Conservation (phyloP, 1,284 basidiomycete genomes). For the Puccinia novopanici region DNA sequence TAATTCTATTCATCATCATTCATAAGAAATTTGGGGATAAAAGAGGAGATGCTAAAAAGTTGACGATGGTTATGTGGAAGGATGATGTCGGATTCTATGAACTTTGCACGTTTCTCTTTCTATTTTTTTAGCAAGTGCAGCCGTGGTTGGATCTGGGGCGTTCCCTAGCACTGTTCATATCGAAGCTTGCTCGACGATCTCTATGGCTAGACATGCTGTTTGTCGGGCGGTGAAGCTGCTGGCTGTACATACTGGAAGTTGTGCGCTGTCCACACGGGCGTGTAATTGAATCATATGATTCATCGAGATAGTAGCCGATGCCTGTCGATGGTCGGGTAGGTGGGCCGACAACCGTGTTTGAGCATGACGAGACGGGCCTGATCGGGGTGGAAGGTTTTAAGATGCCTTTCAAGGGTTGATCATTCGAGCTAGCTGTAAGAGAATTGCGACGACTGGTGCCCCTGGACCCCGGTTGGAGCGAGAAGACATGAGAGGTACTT, state of each 20-base stretch:
- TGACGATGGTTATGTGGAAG: background rate
- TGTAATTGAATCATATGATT: constrained; percentile 25
- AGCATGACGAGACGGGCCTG: constrained; percentile 24
- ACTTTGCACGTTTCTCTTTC: background rate
- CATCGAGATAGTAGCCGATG: constrained; percentile 31
- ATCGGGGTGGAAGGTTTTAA: constrained; percentile 20
- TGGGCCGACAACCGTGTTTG: constrained; percentile 22
- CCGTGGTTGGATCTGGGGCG: constrained; percentile 5
- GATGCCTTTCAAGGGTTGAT: constrained; percentile 28
- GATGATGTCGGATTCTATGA: background rate
- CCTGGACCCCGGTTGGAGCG: constrained; percentile 23
- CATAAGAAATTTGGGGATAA: background rate
- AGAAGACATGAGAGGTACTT: background rate
- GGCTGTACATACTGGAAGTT: background rate
- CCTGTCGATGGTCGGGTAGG: constrained; percentile 29
- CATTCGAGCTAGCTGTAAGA: constrained; percentile 1
- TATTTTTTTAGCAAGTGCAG: constrained; percentile 1
- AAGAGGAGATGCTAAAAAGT: background rate
- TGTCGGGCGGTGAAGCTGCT: background rate
- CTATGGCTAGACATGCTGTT: background rate
- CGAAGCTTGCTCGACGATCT: constrained; percentile 22
- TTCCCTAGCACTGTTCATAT: background rate
- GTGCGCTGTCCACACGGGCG: constrained; percentile 25
- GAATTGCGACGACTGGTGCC: constrained; percentile 30
- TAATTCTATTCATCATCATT: constrained; percentile 10